Base-by-base conservation (phyloP, 352 stramenopile species). In the Thalassiosira hispida region DNA sequence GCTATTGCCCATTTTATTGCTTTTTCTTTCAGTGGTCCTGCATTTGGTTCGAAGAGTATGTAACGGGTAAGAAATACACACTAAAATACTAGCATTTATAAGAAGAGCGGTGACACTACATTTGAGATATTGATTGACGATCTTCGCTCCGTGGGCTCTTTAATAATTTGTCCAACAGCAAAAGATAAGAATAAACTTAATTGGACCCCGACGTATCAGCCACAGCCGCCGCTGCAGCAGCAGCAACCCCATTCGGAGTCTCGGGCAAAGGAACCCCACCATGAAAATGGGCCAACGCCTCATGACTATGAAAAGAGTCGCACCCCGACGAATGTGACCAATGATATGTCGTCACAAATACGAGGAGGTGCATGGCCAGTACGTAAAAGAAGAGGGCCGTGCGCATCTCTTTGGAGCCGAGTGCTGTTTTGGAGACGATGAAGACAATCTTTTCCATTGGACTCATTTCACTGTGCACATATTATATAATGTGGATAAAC, bases 321-420 rank as follows among this genome's bases (percentile, higher is more conserved):
- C 76, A 84, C 22, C 20, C 77, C 7, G 59, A 74, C 6, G 60
- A 74, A 49, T 93, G 87, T 9, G 84, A 90, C 84, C 90, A 92
- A 63, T 93, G 81, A 64, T 92, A 91, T 0, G 87, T 94, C 11
- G 90, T 94, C 6, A 87, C 57, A 66, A 94, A 94, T 0, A 94
- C 86, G 8, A 94, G 62, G 1, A 92, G 62, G 64, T 94, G 90
- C 76, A 94, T 80, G 9, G 65, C 78, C 1, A 88, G 25, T 9
- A 93, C 70, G 55, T 94, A 94, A 73, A 91, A 87, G 73, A 94
- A 92, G 0, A 94, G 75, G 65, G 78, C 81, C 16, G 81, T 92
- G 52, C 90, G 72, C 86, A 92, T 92, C 52, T 92, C 79, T 51
- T 92, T 92, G 44, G 77, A 90, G 16, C 82, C 87, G 2, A 93